These are phyloP conservation scores for Tribonema minus DNA, from an alignment of 108 stramenopile species.

Conservation along the genomic window DNA sequence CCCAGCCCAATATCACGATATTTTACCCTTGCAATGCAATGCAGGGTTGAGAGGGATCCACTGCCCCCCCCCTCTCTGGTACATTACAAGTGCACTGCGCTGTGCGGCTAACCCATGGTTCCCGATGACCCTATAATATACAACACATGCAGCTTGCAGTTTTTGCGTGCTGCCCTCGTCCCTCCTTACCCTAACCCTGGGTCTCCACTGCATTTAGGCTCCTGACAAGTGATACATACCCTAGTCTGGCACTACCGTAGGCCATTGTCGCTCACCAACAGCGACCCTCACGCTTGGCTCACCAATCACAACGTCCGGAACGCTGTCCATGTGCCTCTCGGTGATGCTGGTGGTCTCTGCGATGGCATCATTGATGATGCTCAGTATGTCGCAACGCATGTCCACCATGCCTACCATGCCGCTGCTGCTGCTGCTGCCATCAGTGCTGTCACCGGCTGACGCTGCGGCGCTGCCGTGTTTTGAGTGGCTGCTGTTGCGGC, in stretches of 20 bases:
- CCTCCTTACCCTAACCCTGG: neutral
- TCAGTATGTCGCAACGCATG: too few relatives aligned
- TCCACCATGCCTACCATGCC: too few relatives aligned
- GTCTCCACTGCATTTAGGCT: neutral
- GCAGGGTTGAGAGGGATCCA: too few relatives aligned
- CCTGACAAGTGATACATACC: neutral
- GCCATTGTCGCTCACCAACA: neutral
- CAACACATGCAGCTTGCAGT: neutral
- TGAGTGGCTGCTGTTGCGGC: neutral
- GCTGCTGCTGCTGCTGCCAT: too few relatives aligned
- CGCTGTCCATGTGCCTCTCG: constrained; percentile 8
- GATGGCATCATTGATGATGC: neutral
- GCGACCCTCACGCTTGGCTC: neutral
- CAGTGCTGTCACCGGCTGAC: too few relatives aligned
- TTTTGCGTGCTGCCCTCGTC: neutral
- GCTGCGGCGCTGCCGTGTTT: too few relatives aligned
- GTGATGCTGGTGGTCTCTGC: constrained; percentile 21
- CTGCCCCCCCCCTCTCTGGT: too few relatives aligned
- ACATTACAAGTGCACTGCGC: too few relatives aligned
- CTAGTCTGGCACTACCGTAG: neutral
- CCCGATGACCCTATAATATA: neutral
- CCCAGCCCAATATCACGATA: too few relatives aligned
- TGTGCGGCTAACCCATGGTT: neutral
- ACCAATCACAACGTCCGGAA: constrained; percentile 20
- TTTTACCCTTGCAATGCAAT: too few relatives aligned